phyloP scores from a whole-genome alignment of 1,284 basidiomycete genomes.

The Neonothopanus nambi region DNA sequence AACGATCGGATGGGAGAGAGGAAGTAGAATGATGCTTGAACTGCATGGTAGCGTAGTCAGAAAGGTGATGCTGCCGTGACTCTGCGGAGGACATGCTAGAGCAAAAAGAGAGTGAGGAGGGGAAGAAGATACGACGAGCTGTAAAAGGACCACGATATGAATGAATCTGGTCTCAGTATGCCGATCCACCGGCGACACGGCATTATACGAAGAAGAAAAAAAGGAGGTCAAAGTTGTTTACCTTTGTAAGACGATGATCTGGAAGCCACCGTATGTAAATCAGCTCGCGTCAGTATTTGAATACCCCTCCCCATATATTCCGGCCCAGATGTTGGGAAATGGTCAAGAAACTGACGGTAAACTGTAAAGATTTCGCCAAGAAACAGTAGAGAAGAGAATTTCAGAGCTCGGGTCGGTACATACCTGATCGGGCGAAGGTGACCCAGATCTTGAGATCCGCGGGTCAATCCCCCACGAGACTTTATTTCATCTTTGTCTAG shows the following conservation, averaged over 20 bases:
- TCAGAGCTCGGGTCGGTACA: slow-evolving; percentile 11
- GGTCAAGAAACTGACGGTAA: slow-evolving; percentile 3
- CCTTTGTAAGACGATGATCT: slow-evolving; percentile 7
- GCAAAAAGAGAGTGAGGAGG: not conserved
- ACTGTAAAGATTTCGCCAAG: slow-evolving; percentile 1
- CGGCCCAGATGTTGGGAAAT: not conserved
- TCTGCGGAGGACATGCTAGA: slow-evolving; percentile 1
- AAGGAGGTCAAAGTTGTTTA: not conserved
- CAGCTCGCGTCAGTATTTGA: slow-evolving; percentile 3
- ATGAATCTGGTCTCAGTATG: not conserved
- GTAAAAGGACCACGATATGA: not conserved
- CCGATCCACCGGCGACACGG: slow-evolving; percentile 10
- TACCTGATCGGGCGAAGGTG: slow-evolving; percentile 6
- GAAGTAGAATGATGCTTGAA: not conserved
- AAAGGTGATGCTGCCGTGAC: not conserved
- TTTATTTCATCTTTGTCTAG: too few species aligned
- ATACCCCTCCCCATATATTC: not conserved
- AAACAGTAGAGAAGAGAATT: slow-evolving; percentile 7
- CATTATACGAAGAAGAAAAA: not conserved
- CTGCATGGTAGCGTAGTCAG: not conserved
- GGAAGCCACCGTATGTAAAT: slow-evolving; percentile 10
- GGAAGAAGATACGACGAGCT: not conserved
- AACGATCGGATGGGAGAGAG: not conserved
- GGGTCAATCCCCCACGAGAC: not conserved
- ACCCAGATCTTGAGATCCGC: slow-evolving; percentile 9